Base-by-base conservation (phyloP, 202 grass and related monocot genomes). In the Schoenoplectus triqueter region DNA sequence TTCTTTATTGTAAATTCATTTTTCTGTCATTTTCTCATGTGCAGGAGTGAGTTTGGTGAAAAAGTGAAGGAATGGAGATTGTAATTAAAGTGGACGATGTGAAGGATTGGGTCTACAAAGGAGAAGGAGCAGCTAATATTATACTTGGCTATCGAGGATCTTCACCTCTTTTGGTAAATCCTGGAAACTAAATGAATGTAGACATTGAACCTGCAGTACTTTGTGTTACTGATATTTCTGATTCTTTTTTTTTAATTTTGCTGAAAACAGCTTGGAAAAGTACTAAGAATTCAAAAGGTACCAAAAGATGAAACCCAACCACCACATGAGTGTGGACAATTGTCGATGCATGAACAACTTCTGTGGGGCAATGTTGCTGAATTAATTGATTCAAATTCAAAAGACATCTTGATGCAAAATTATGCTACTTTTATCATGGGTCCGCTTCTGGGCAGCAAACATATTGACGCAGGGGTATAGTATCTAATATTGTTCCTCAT, bases 41-140 rank as follows among this genome's bases (percentile, higher is more conserved):
- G 13, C 39, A 78, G 75, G 74, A 78, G 54, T 78, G 21, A 39
- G 0, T 76, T 15, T 6, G 31, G 14, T 17, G 7, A 74, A 64
- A 17, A 18, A 14, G 1, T 74, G 73, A 42, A 73, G 73, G 69
- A 74, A 88, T 94, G 90, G 86, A 86, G 31, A 89, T 73, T 18
- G 69, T 88, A 73, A 60, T 99, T 72, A 82, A 75, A 39, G 87
- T 78, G 2, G 71, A 52, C 2, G 91, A 95, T 22, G 91, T 88
- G 4, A 84, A 86, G 18, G 87, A 99, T 80, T 99, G 93, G 96
- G 87, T 87, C 56, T 99, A 99, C 91, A 99, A 92, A 84, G 93
- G 96, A 77, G 96, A 99, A 73, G 93, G 93, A n/a, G 90, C 90
- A 11, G 90, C 93, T 21, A 95, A 99, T 86, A 84, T 99, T 61